Evolutionary conservation across 1,284 basidiomycete species (phyloP).

Genomic region (Vanrija sp.): DNA sequence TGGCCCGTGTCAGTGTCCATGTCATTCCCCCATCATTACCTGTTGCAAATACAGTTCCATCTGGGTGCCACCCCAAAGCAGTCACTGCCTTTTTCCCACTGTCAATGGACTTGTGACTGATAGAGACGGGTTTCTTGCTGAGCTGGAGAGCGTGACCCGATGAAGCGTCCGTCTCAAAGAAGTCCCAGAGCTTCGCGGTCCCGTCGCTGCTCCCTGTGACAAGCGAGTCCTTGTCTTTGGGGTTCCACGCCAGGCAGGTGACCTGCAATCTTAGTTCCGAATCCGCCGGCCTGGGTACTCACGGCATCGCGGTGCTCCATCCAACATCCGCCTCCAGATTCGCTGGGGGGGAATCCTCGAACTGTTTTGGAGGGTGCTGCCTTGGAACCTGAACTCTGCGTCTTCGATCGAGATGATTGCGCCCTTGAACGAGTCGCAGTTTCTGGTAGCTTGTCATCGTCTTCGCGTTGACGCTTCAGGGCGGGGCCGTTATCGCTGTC

Average conservation of each 20-base stretch:
- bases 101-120: conserved; percentile 40
- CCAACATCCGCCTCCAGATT: conserved; percentile 12
- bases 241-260: conserved; percentile 41
- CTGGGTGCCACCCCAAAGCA: conserved; percentile 39
- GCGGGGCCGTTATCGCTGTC: too few species aligned
- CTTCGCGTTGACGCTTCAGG: too few species aligned
- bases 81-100: conserved; percentile 36
- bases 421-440: too few species aligned
- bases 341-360: neutral
- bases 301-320: conserved; percentile 37
- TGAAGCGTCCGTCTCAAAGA: conserved; percentile 9
- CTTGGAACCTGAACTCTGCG: neutral
- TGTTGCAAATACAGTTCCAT: conserved; percentile 42
- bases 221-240: conserved; percentile 35
- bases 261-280: conserved; percentile 23
- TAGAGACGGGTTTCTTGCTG: conserved; percentile 19
- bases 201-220: conserved; percentile 36
- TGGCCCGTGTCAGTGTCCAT: neutral
- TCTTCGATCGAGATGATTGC: too few species aligned
- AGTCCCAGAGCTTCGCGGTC: conserved; percentile 40
- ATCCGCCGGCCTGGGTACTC: conserved; percentile 1
- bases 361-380: neutral
- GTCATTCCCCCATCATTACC: conserved; percentile 5
- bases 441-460: too few species aligned
- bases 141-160: conserved; percentile 11